phyloP scores from a whole-genome alignment of 352 stramenopile genomes.

The Hyaloperonospora arabidopsidis region DNA sequence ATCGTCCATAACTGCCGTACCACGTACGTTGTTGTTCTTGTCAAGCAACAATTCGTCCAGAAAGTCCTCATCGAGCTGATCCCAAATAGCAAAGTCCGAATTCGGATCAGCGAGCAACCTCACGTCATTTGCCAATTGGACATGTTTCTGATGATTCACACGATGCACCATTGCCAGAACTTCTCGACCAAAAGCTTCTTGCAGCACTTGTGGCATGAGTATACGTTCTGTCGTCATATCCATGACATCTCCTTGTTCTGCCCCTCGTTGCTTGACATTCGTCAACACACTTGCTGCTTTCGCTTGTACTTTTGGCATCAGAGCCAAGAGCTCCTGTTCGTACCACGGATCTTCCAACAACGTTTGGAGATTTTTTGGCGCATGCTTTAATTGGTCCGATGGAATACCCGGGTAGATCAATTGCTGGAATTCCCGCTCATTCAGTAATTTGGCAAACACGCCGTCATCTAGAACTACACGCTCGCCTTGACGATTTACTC shows the following conservation, averaged over 20 bases:
- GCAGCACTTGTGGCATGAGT: conserved; percentile 68
- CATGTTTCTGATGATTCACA: conserved; percentile 77
- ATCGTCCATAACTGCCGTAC: conserved; percentile 49
- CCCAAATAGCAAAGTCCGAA: conserved; percentile 50
- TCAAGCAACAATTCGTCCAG: conserved; percentile 30
- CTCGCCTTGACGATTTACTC: conserved; percentile 49
- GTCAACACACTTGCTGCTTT: conserved; percentile 68
- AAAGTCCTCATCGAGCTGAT: conserved; percentile 49
- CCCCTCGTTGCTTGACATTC: conserved; percentile 77
- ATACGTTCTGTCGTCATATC: conserved; percentile 54
- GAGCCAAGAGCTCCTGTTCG: conserved; percentile 55
- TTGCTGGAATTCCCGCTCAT: conserved; percentile 59
- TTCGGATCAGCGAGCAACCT: conserved; percentile 50
- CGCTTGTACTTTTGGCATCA: conserved; percentile 77
- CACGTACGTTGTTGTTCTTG: conserved; percentile 17
- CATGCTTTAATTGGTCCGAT: conserved; percentile 50
- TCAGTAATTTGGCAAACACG: conserved; percentile 68
- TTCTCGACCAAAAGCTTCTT: conserved; percentile 80
- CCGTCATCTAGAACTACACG: conserved; percentile 66
- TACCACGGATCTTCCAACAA: conserved; percentile 78
- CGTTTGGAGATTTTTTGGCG: conserved; percentile 62
- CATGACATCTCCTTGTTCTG: conserved; percentile 70
- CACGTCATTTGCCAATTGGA: conserved; percentile 57
- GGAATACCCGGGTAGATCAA: conserved; percentile 78
- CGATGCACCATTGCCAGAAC: conserved; percentile 78